phyloP scores from a whole-genome alignment of 768 basidiomycete species.

The Phylloporus rhodoxanthus region DNA sequence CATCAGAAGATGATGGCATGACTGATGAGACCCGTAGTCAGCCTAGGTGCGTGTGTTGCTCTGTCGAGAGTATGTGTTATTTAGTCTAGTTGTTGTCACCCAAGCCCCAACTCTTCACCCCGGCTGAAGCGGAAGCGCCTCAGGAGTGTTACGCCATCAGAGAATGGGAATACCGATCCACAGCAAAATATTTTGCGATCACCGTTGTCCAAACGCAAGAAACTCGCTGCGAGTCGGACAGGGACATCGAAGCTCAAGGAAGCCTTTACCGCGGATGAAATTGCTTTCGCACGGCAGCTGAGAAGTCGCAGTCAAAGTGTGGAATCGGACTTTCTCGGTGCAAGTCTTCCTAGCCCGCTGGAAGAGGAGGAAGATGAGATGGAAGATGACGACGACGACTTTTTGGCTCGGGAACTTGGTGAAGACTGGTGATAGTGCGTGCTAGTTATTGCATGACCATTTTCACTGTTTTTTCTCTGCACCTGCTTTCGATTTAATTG shows the following conservation, averaged over 20 bases:
- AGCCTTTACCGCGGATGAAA: slow-evolving; percentile 51
- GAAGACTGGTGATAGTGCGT: slow-evolving; percentile 65
- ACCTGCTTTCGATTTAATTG: slow-evolving; percentile 18
- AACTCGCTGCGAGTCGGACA: slow-evolving; percentile 57
- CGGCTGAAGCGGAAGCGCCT: slow-evolving; percentile 59
- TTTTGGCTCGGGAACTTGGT: slow-evolving; percentile 73
- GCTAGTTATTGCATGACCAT: not conserved
- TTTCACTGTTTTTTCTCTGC: slow-evolving; percentile 1
- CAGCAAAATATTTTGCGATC: slow-evolving; percentile 49
- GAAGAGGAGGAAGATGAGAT: slow-evolving; percentile 51
- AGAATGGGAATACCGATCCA: slow-evolving; percentile 36
- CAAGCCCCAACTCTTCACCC: slow-evolving; percentile 38
- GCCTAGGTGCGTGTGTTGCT: slow-evolving; percentile 32
- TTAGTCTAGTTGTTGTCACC: slow-evolving; percentile 14
- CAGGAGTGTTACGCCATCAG: slow-evolving; percentile 68
- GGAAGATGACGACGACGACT: slow-evolving; percentile 60
- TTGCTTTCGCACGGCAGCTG: slow-evolving; percentile 20
- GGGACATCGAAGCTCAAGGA: slow-evolving; percentile 67
- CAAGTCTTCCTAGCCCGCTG: slow-evolving; percentile 22
- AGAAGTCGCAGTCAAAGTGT: slow-evolving; percentile 23
- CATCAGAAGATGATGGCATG: slow-evolving; percentile 44
- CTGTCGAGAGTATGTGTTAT: slow-evolving; percentile 13
- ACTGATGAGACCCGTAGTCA: slow-evolving; percentile 47
- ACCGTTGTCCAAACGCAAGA: slow-evolving; percentile 77
- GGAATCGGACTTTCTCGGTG: slow-evolving; percentile 5